Evolutionary conservation across 2,329 filamentous ascomycete genomes (phyloP), one percentile per base, ranked within the genome.

Genomic region (Biscogniauxia marginata): DNA sequence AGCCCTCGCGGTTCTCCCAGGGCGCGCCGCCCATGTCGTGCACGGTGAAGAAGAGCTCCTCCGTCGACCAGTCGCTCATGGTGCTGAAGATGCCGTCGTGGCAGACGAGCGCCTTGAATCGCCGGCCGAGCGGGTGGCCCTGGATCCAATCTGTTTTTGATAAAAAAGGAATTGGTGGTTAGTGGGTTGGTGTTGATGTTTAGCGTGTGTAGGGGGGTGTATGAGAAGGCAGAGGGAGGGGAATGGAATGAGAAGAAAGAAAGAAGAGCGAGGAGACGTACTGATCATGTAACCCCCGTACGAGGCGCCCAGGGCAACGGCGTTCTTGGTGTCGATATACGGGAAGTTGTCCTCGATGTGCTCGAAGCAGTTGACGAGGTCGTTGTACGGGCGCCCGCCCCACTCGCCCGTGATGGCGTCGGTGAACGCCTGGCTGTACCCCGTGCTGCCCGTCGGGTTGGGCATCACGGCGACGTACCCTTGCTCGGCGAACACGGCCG

Each of bases 21-120:
- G 84, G 74, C 1, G 80, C 79, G 46, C 85, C 85, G 20, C 82
- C 82, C 72, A 89, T 86, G 65, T 89, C 86, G 64, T 87, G 86
- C 58, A 86, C 76, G 0, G 85, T 82, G 74, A 89, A 89, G 77
- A 87, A 89, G n/a, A 88, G 77, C 71, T 89, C 86, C 61, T 89
- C 86, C 4, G 82, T 85, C 1, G 79, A 73, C 76, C 84, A 88
- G 72, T 86, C 83, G 63, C 79, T 85, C 51, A 85, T 75, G 1
- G 85, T 88, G 65, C 85, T 89, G 73, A 93, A 95, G 53, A 93
- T 88, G 49, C 92, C 92, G 64, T 96, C 91, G 70, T 96, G 92
- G 65, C 87, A 92, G 23, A 96, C 91, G 3, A 97, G 80, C 0
- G 91, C 91, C 73, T 91, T 91, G 82, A 97, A 96, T 63, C 88